These are phyloP conservation scores for Hypoxylon sp. DNA, from an alignment of 2,329 filamentous ascomycete genomes.

Conservation along the genomic window DNA sequence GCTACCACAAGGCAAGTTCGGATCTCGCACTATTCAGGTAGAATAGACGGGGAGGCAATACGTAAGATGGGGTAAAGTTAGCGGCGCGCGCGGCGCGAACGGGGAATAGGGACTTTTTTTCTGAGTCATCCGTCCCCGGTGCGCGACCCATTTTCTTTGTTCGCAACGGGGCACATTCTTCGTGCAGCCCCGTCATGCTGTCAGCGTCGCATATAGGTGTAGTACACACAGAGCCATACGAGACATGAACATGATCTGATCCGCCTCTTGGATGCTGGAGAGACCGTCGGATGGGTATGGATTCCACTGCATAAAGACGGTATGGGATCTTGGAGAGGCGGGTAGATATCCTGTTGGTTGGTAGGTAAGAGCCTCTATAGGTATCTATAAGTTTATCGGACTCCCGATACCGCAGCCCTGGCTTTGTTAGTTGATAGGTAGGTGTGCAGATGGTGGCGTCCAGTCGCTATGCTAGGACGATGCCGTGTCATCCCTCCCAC, in stretches of 20 bases:
- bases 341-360: constrained; percentile 6
- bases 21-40: constrained; percentile 1
- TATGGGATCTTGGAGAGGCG: background rate
- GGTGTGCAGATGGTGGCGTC: constrained; percentile 3
- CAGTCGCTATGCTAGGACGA: background rate
- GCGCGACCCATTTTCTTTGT: background rate
- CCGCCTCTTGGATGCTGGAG: constrained; percentile 13
- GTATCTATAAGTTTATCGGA: constrained; percentile 14
- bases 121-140: constrained; percentile 23
- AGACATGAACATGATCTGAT: constrained; percentile 4
- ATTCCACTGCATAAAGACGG: constrained; percentile 1
- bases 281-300: background rate
- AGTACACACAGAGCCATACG: background rate
- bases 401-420: background rate
- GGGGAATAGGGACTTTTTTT: background rate
- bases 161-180: background rate
- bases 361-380: constrained; percentile 19
- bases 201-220: constrained; percentile 23
- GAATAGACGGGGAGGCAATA: background rate
- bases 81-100: background rate
- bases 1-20: background rate
- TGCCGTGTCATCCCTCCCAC: constrained; percentile 6
- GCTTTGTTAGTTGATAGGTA: background rate
- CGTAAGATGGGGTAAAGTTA: constrained; percentile 1
- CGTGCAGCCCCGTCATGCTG: constrained; percentile 11